Base-by-base conservation (phyloP, 192 early-diverging fungal species). In the Podila clonocystis region DNA sequence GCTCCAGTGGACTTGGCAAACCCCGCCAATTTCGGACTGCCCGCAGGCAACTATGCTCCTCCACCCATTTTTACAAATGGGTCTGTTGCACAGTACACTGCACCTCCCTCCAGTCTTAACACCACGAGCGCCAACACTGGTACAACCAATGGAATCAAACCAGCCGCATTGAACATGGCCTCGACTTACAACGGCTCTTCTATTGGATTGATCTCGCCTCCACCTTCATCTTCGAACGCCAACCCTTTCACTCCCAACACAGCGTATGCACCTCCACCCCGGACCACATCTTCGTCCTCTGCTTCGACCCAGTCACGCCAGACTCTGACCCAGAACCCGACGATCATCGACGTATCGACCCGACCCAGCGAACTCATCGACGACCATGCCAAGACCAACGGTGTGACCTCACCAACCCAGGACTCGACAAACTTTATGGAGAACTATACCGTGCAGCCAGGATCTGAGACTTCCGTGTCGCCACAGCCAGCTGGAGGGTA, bases 341-440 rank as follows among this genome's bases (percentile, higher is more conserved):
- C 72, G 75, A 22, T 41, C 19, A 70, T 79, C 13, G 75, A 79
- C 31, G 61, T 60, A 13, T 80, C 77, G 9, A 68, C 49, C 0
- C 65, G 77, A 2, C 77, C 77, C 9, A 80, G 58, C 28, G 70
- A 58, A 13, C 72, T 80, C 62, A 80, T 80, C 65, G 77, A 71
- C 8, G 65, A 72, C 41, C 31, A 12, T 28, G 41, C 63, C 29
- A 80, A 80, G 15, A 73, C 70, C 26, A 66, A 73, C 57, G 70
- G 73, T 24, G 34, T 36, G 20, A 29, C 13, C 15, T 33, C 31
- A 31, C 33, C 26, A 11, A 11, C 58, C 13, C 41, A 45, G 41
- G 62, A 62, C 70, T 28, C 41, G 20, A 9, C 57, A 50, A 36
- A 62, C 20, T 68, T 59, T 31, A 45, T 64, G 67, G 73, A 63